Evolutionary conservation across 208 protist species (phyloP).

Genomic region (Leishmania tarentolae): DNA sequence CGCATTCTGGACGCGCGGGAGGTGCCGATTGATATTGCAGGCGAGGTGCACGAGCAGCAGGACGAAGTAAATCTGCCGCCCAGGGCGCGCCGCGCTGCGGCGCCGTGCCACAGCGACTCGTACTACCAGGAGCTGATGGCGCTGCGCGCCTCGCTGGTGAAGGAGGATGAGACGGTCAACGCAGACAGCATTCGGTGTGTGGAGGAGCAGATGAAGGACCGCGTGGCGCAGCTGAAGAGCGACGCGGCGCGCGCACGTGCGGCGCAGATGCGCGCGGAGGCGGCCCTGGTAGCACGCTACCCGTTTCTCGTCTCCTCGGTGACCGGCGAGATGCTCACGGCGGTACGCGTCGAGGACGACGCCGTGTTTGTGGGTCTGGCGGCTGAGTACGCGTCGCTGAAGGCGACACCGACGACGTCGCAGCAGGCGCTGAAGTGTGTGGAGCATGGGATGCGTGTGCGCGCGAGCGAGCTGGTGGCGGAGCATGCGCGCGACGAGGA

Average conservation of each 20-base stretch:
- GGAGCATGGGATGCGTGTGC: constrained; percentile 35
- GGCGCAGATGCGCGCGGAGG: constrained; percentile 15
- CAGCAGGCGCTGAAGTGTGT: constrained; percentile 8
- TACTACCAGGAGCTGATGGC: constrained; percentile 58
- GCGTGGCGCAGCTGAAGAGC: constrained; percentile 39
- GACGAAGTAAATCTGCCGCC: constrained; percentile 20
- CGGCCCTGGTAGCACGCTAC: constrained; percentile 25
- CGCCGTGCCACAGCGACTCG: constrained; percentile 39
- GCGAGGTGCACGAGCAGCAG: constrained; percentile 16
- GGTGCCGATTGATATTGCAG: constrained; percentile 15
- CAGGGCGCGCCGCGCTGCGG: constrained; percentile 18
- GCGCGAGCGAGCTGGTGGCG: constrained; percentile 6
- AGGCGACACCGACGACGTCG: constrained; percentile 9
- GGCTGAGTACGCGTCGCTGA: background rate
- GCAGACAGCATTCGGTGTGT: constrained; percentile 33
- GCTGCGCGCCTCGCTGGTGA: constrained; percentile 35
- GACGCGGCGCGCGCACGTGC: constrained; percentile 31
- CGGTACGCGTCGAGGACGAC: background rate
- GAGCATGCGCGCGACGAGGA: constrained; percentile 28
- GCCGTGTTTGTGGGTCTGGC: constrained; percentile 3
- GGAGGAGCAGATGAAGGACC: constrained; percentile 43
- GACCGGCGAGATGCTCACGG: constrained; percentile 20
- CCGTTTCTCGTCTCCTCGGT: background rate
- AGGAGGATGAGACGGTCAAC: constrained; percentile 27
- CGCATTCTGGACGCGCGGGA: constrained; percentile 18